Base-by-base conservation (phyloP, 306 rosid species). In the Comarum palustre region DNA sequence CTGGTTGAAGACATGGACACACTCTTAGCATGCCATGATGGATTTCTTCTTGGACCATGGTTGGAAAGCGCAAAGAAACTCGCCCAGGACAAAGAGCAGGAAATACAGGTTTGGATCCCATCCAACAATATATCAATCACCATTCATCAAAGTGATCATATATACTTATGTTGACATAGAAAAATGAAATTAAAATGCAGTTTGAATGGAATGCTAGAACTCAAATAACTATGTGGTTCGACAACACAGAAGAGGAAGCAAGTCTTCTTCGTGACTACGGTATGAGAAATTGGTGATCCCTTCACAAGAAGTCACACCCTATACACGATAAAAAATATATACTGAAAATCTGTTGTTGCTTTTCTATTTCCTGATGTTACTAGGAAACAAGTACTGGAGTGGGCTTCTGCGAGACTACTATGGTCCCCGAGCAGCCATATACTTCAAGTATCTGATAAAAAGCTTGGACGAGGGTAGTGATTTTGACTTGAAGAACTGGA, bases 171-270 rank as follows among this genome's bases (percentile, higher is more conserved):
- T 36, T 5, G 6, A 36, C 39, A 1, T 36, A 8, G 39, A 36
- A 45, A 45, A 13, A 14, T 15, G 41, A 17, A 68, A 50, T 68
- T 68, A 3, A 6, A 39, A 39, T 75, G 64, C 91, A 88, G 95
- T 92, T 74, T 78, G 98, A 92, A 83, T 92, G 98, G 95, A 92
- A 90, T 79, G 96, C 95, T 63, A 90, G 95, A 85, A 90, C 95
- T 55, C 96, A 92, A 83, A 87, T 92, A 83, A 92, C 98, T 61
- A 92, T 92, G 98, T 92, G 98, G 96, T 88, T 82, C 57, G 98
- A 92, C 89, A 92, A 88, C 92, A 64, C 90, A 25, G 76, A 83
- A 52, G 88, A 85, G 57, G 92, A 88, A 77, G 87, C 98, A 51
- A 90, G 98, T 75, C 82, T 92, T 69, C 98, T 92, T 71, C 94